Evolutionary conservation across 2,329 filamentous ascomycete genomes (phyloP).

Genomic region (Calonectria henricotiae): DNA sequence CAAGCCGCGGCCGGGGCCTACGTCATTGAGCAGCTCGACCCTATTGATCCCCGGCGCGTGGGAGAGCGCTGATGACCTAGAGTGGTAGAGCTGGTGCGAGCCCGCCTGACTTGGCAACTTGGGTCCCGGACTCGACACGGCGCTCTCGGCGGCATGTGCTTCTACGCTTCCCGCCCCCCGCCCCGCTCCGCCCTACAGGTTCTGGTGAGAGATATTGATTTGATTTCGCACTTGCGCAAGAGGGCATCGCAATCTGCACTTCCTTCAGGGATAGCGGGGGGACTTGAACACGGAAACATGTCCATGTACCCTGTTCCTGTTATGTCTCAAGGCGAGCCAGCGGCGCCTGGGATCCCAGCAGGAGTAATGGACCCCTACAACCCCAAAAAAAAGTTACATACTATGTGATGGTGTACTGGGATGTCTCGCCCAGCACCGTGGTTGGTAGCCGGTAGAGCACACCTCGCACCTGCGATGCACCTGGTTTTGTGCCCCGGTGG

Average conservation of each 20-base stretch:
- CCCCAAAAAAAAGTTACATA: background rate
- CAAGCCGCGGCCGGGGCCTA: conserved; percentile 42
- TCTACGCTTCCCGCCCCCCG: conserved; percentile 19
- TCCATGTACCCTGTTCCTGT: background rate
- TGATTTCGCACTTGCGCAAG: conserved; percentile 4
- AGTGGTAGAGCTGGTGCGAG: conserved; percentile 25
- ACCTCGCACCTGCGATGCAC: conserved; percentile 14
- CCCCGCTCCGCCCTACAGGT: conserved; percentile 29
- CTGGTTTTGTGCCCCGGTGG: conserved; percentile 18
- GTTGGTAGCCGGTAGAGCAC: conserved; percentile 24
- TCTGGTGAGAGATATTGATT: conserved; percentile 7
- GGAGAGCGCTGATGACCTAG: conserved; percentile 28
- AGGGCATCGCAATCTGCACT: conserved; percentile 6
- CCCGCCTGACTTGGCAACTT: conserved; percentile 12
- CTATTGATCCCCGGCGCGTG: conserved; percentile 43
- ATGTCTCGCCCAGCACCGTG: conserved; percentile 16
- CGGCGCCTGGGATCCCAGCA: conserved; percentile 9
- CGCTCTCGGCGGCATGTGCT: conserved; percentile 30
- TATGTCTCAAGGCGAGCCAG: conserved; percentile 22
- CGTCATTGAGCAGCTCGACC: conserved; percentile 49
- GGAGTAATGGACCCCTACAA: conserved; percentile 28
- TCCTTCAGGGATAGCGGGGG: background rate
- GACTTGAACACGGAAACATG: background rate
- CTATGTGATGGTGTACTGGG: conserved; percentile 10
- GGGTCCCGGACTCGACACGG: conserved; percentile 4